Conservation (phyloP, 2,329 filamentous ascomycete genomes). For the Exophiala oligosperma region DNA sequence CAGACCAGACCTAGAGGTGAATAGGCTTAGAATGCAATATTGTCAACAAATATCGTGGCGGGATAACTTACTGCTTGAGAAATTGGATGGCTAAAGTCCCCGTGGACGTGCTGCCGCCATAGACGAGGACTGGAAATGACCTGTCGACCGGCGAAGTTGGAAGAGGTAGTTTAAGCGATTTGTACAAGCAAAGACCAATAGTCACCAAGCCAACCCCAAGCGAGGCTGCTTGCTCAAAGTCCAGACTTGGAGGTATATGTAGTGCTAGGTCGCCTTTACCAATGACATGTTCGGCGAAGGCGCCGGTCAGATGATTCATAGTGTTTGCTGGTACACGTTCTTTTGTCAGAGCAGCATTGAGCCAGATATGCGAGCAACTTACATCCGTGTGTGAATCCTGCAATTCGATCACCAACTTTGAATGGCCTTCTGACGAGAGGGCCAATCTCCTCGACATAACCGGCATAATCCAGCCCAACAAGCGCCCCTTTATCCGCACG, state of each 20-base stretch:
- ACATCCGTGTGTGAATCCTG: slow-evolving; percentile 51
- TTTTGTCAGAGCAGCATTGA: too few species aligned
- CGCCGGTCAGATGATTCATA: neutral
- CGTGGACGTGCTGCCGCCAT: neutral
- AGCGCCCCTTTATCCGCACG: slow-evolving; percentile 38
- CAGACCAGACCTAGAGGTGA: neutral
- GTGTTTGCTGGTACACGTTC: slow-evolving; percentile 48
- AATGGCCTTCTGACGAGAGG: slow-evolving; percentile 46
- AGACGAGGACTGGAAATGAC: neutral
- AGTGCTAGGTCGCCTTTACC: neutral
- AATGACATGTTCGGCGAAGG: neutral
- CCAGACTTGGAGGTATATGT: neutral
- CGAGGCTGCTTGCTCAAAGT: neutral
- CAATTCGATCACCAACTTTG: slow-evolving; percentile 54
- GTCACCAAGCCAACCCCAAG: neutral
- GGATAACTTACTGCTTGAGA: neutral
- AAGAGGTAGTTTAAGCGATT: neutral
- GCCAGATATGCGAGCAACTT: too few species aligned
- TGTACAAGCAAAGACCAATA: neutral
- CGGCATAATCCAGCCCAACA: slow-evolving; percentile 54
- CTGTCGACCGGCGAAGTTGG: neutral
- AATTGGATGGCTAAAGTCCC: neutral
- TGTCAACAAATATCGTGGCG: too few species aligned
- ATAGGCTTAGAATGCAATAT: neutral
- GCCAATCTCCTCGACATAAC: slow-evolving; percentile 54